Evolutionary conservation across 306 rosid genomes (phyloP).

Genomic region (Quercus glauca): DNA sequence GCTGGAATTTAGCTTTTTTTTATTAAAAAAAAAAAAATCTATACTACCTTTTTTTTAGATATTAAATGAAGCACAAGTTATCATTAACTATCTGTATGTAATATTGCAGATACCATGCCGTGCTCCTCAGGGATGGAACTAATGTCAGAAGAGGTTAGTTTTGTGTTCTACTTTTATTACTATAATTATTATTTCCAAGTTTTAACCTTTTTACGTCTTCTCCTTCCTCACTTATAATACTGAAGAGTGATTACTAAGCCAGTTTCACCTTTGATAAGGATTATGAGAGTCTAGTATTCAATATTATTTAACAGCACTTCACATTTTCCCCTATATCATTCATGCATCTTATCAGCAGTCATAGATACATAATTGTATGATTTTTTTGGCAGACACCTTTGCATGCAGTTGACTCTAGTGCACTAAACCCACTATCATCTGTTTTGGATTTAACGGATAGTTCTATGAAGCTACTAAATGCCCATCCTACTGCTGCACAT

Average conservation of each 20-base stretch:
- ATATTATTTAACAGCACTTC: not conserved
- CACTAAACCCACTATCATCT: constrained; percentile 32
- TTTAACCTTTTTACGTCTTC: not conserved
- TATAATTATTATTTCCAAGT: not conserved
- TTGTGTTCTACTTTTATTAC: constrained; percentile 8
- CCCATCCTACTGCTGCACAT: constrained; percentile 39
- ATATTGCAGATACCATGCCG: constrained; percentile 55
- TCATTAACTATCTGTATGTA: constrained; percentile 13
- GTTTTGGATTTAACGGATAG: constrained; percentile 50
- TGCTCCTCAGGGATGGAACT: constrained; percentile 71
- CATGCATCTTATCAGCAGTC: constrained; percentile 3
- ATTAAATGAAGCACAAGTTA: not conserved
- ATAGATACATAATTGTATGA: not conserved
- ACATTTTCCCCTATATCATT: not conserved
- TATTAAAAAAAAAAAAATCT: not conserved
- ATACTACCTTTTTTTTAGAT: not conserved
- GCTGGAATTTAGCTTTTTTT: not conserved
- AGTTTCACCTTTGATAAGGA: not conserved
- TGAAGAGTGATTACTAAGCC: not conserved
- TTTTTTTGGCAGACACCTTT: constrained; percentile 42
- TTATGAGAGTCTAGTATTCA: not conserved
- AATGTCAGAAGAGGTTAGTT: constrained; percentile 76
- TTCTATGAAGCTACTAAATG: constrained; percentile 47
- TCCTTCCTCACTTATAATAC: not conserved
- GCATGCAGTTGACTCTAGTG: constrained; percentile 46